Base-by-base conservation (phyloP, 805 yeast species). In the Jamesozyma hellenica region DNA sequence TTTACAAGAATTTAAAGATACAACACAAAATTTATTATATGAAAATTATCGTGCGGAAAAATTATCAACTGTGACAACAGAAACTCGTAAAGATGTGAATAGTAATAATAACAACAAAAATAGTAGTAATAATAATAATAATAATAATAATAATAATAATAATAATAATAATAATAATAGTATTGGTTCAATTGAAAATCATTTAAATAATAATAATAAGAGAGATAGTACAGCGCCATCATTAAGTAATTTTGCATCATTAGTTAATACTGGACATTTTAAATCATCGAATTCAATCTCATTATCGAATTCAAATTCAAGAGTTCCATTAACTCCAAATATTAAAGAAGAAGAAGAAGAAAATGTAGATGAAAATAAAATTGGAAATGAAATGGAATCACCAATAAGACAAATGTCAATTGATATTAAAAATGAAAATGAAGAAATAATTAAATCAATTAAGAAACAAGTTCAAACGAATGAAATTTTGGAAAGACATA, bases 41-140 rank as follows among this genome's bases (percentile, higher is more conserved):
- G 94, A 82, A 55, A 77, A 79, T 42, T 82, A 82, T 57, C 74
- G 95, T 64, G 79, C 92, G 16, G 88, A 82, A 55, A 71, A 82
- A 51, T 67, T 83, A 50, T 75, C 83, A 13, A 64, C 70, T 41
- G 81, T 76, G 25, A 70, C 81, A 3, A 56, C 51, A 7, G 43
- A 49, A 43, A n/a, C n/a, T n/a, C n/a, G n/a, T n/a, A n/a, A n/a
- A n/a, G n/a, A n/a, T n/a, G n/a, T n/a, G n/a, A n/a, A n/a, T n/a
- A n/a, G n/a, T n/a, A n/a, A n/a, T n/a, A n/a, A n/a, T n/a, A n/a
- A n/a, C n/a, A n/a, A n/a, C n/a, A n/a, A n/a, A n/a, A n/a, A n/a
- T n/a, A 28, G 15, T 6, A 15, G 19, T 17, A 14, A 15, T n/a
- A 19, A 4, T n/a, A 43, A 48, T 1, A 36, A 32, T 13, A 41